Conservation (phyloP, 768 basidiomycete species). For the Pleurotus ostreatus region DNA sequence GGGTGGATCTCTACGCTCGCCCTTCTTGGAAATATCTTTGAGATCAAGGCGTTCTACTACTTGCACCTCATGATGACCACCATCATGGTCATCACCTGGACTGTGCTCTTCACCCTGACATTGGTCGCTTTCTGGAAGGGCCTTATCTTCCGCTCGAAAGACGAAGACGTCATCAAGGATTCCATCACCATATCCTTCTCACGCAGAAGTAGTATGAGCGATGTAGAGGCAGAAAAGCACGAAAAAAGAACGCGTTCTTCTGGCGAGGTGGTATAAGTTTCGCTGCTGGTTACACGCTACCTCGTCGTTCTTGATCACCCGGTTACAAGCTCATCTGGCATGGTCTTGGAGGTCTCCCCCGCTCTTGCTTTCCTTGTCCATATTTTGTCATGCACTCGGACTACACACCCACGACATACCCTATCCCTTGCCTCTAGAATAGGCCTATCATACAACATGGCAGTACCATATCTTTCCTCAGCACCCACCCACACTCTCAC, state of each 20-base stretch:
- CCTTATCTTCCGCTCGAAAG: conserved; percentile 36
- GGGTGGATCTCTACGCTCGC: conserved; percentile 42
- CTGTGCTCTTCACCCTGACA: conserved; percentile 37
- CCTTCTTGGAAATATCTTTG: conserved; percentile 37
- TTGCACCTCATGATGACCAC: conserved; percentile 36
- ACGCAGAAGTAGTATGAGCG: not conserved
- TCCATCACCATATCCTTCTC: conserved; percentile 6
- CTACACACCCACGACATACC: not conserved
- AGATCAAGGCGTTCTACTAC: conserved; percentile 32
- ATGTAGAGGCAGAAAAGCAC: not conserved
- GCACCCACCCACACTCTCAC: not conserved
- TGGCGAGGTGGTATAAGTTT: not conserved
- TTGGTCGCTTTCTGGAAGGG: conserved; percentile 37
- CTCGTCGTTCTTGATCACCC: not conserved
- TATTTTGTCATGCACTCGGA: not conserved
- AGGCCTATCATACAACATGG: not conserved
- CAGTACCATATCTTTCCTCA: not conserved
- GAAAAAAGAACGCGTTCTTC: not conserved
- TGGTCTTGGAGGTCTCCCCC: not conserved
- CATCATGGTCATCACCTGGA: conserved; percentile 36
- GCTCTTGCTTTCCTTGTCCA: not conserved
- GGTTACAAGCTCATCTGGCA: not conserved
- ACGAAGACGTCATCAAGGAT: conserved; percentile 40
- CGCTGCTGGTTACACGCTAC: not conserved
- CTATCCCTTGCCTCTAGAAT: conserved; percentile 4